A percentile compares a stretch with the other conserved stretches of the same genome.
Evolutionary conservation across 768 basidiomycete genomes (phyloP).

Genomic region (Myochromella boudieri): DNA sequence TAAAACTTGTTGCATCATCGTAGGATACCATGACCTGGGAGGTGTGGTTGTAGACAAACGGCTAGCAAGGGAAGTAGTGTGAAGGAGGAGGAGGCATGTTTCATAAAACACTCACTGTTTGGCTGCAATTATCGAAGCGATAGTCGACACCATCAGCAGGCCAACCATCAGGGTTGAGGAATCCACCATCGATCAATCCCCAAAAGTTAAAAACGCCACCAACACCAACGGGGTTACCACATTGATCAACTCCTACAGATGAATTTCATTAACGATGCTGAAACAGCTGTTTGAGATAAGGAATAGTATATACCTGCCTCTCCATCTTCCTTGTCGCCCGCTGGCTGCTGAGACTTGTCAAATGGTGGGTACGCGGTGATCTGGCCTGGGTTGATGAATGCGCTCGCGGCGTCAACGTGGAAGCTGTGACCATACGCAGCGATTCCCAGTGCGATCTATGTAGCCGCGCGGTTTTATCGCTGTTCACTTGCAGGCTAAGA

Average conservation of each 20-base stretch:
- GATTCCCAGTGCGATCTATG: slow-evolving; percentile 73
- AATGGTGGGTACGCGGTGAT: slow-evolving; percentile 52
- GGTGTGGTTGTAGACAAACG: slow-evolving; percentile 61
- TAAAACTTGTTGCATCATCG: slow-evolving; percentile 62
- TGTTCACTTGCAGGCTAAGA: background rate
- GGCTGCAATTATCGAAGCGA: slow-evolving; percentile 63
- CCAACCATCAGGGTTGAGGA: slow-evolving; percentile 46
- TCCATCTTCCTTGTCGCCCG: slow-evolving; percentile 52
- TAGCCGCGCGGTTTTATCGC: no score
- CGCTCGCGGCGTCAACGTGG: slow-evolving; percentile 38
- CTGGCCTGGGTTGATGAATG: slow-evolving; percentile 28
- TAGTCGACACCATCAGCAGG: slow-evolving; percentile 53
- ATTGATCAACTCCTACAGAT: slow-evolving; percentile 37
- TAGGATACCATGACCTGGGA: slow-evolving; percentile 63
- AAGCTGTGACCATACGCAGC: slow-evolving; percentile 80
- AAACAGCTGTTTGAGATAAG: background rate
- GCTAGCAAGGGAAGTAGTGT: slow-evolving; percentile 34
- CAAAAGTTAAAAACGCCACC: slow-evolving; percentile 62
- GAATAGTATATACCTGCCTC: slow-evolving; percentile 23
- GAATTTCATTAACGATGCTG: background rate
- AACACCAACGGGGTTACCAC: slow-evolving; percentile 38
- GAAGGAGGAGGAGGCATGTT: background rate
- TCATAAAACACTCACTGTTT: slow-evolving; percentile 59
- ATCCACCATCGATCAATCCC: slow-evolving; percentile 55
- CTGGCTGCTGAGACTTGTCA: slow-evolving; percentile 40